These are phyloP conservation scores for Ophiostoma australiae DNA, from an alignment of 2,329 filamentous ascomycete species.

Conservation along the genomic window DNA sequence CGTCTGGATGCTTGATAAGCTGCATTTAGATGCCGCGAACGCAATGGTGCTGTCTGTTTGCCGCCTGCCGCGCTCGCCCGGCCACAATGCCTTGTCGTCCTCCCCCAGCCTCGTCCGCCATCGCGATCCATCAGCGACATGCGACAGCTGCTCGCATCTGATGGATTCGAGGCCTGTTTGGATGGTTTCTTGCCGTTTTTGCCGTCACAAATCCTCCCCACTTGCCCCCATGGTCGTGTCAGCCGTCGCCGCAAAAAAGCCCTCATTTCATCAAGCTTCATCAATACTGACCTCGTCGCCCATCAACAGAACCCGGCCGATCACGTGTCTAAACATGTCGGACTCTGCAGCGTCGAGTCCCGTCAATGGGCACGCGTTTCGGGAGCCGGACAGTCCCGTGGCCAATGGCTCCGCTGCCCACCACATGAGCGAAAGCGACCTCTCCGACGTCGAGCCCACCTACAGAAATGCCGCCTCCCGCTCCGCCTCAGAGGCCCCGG, in stretches of 20 bases:
- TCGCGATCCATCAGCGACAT: slow-evolving; percentile 23
- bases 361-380: slow-evolving; percentile 62
- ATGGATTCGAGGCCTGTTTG: neutral
- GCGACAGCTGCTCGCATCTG: slow-evolving; percentile 25
- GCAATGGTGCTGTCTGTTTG: slow-evolving; percentile 11
- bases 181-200: slow-evolving; percentile 12
- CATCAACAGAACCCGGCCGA: slow-evolving; percentile 55
- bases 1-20: neutral
- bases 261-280: slow-evolving; percentile 30
- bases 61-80: neutral
- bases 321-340: slow-evolving; percentile 59
- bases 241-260: slow-evolving; percentile 22
- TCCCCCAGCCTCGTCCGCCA: slow-evolving; percentile 27
- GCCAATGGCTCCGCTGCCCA: slow-evolving; percentile 39
- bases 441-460: slow-evolving; percentile 62
- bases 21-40: slow-evolving; percentile 12
- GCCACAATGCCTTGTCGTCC: slow-evolving; percentile 26
- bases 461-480: slow-evolving; percentile 43
- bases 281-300: slow-evolving; percentile 45
- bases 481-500: slow-evolving; percentile 23
- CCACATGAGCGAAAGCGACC: slow-evolving; percentile 65
- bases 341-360: slow-evolving; percentile 57
- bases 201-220: slow-evolving; percentile 13
- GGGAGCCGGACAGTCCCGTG: slow-evolving; percentile 45
- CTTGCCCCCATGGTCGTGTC: neutral